Conservation (phyloP, 1,139 yeast genomes). For the Geotrichum siamense region DNA sequence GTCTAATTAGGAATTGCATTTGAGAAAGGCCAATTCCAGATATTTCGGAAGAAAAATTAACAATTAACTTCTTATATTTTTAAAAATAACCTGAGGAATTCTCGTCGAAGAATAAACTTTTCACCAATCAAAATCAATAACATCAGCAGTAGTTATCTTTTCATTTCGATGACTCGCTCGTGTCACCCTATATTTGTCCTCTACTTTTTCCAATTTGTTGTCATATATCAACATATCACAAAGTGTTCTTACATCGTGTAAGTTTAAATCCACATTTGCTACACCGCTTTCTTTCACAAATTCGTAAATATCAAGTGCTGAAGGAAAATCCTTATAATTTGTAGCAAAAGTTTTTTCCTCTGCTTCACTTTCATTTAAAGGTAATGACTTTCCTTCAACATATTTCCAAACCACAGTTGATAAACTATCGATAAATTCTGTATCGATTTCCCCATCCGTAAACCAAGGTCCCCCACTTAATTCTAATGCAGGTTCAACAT, state of each 20-base stretch:
- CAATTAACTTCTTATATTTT: no score
- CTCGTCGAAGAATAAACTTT: no score
- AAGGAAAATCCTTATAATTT: conserved; percentile 55
- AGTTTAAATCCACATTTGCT: conserved; percentile 71
- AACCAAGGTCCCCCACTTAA: conserved; percentile 99
- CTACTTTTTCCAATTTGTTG: conserved; percentile 66
- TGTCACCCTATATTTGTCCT: conserved; percentile 41
- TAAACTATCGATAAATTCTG: conserved; percentile 83
- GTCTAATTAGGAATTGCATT: no score
- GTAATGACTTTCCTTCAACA: conserved; percentile 68
- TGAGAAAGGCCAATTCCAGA: no score
- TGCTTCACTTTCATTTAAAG: conserved; percentile 5
- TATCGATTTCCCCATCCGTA: conserved; percentile 89
- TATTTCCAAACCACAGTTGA: conserved; percentile 83
- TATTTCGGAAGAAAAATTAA: no score
- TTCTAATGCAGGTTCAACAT: conserved; percentile 87
- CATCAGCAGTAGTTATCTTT: not conserved
- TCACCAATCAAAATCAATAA: conserved; percentile 8
- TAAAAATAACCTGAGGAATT: no score
- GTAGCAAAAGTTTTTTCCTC: conserved; percentile 43
- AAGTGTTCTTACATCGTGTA: conserved; percentile 65
- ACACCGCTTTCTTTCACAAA: conserved; percentile 67
- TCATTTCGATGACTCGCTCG: conserved; percentile 49
- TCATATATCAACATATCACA: conserved; percentile 86
- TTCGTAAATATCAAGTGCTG: conserved; percentile 60